A percentile compares a stretch with the other conserved stretches of the same genome.
phyloP scores from a whole-genome alignment of 768 basidiomycete genomes.

The Leccinum sublutescens region DNA sequence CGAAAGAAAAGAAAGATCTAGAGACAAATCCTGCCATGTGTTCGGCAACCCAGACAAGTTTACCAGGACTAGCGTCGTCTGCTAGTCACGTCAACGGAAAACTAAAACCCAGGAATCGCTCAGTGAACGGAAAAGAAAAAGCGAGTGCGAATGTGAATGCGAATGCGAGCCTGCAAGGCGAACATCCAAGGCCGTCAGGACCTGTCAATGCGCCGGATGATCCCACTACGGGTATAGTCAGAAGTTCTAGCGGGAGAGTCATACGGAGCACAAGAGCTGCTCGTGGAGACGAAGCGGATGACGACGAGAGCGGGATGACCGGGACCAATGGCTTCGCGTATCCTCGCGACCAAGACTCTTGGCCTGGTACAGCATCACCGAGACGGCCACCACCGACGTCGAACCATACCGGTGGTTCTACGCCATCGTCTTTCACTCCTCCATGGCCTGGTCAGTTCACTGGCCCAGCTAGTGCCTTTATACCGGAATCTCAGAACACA shows the following conservation, averaged over 20 bases:
- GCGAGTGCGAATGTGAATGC: slow-evolving; percentile 38
- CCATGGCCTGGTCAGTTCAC: slow-evolving; percentile 41
- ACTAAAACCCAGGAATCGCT: slow-evolving; percentile 39
- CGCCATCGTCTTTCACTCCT: slow-evolving; percentile 24
- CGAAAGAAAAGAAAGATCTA: slow-evolving; percentile 53
- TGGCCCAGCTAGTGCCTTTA: slow-evolving; percentile 50
- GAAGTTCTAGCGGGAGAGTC: slow-evolving; percentile 31
- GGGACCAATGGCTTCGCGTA: slow-evolving; percentile 23
- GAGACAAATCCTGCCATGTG: slow-evolving; percentile 58
- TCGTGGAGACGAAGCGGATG: slow-evolving; percentile 26
- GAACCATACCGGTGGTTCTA: slow-evolving; percentile 18
- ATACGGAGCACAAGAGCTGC: slow-evolving; percentile 31
- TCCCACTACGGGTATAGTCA: slow-evolving; percentile 20
- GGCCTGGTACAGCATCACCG: slow-evolving; percentile 27
- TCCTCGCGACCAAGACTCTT: slow-evolving; percentile 21
- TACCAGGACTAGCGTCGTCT: slow-evolving; percentile 23
- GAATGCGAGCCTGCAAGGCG: slow-evolving; percentile 24
- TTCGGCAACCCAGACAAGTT: slow-evolving; percentile 28
- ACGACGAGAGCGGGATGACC: slow-evolving; percentile 18
- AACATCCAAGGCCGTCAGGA: slow-evolving; percentile 20
- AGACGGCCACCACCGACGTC: slow-evolving; percentile 14
- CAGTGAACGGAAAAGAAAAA: slow-evolving; percentile 35
- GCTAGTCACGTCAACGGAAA: slow-evolving; percentile 32
- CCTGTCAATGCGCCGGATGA: slow-evolving; percentile 22
- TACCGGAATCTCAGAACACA: slow-evolving; percentile 41